Conservation (phyloP, 495 filamentous ascomycete genomes). For the Xylaria venustula region DNA sequence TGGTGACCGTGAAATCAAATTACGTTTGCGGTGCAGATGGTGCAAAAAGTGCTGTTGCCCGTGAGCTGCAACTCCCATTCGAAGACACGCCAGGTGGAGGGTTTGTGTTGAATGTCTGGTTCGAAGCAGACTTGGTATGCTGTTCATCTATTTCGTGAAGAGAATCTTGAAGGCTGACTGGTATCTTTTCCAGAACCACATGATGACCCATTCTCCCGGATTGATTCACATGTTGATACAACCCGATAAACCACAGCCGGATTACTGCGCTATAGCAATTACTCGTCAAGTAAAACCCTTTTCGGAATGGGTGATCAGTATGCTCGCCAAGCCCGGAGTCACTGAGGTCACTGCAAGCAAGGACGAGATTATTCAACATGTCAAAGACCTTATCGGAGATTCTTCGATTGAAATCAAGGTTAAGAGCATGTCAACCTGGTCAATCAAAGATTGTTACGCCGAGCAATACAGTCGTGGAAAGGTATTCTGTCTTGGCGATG, state of each 20-base stretch:
- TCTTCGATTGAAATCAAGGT: conserved; percentile 38
- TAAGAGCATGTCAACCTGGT: conserved; percentile 37
- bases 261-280: conserved; percentile 34
- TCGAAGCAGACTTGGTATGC: conserved; percentile 50
- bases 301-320: conserved; percentile 48
- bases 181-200: conserved; percentile 19
- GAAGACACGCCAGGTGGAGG: conserved; percentile 38
- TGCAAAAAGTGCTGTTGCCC: conserved; percentile 49
- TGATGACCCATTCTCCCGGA: conserved; percentile 47
- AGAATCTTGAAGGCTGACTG: neutral
- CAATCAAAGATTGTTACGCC: conserved; percentile 43
- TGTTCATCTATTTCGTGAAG: neutral
- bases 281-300: conserved; percentile 45
- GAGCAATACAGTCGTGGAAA: conserved; percentile 27
- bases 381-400: conserved; percentile 53
- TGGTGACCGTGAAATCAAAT: conserved; percentile 48
- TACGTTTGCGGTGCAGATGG: conserved; percentile 62
- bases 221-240: conserved; percentile 56
- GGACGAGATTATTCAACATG: conserved; percentile 37
- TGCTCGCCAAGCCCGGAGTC: conserved; percentile 34
- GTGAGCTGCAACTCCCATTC: conserved; percentile 42
- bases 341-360: conserved; percentile 31
- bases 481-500: conserved; percentile 46
- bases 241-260: conserved; percentile 35
- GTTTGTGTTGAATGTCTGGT: conserved; percentile 47